Base-by-base conservation (phyloP, 2,329 filamentous ascomycete species). In the Beauveria caledonica region DNA sequence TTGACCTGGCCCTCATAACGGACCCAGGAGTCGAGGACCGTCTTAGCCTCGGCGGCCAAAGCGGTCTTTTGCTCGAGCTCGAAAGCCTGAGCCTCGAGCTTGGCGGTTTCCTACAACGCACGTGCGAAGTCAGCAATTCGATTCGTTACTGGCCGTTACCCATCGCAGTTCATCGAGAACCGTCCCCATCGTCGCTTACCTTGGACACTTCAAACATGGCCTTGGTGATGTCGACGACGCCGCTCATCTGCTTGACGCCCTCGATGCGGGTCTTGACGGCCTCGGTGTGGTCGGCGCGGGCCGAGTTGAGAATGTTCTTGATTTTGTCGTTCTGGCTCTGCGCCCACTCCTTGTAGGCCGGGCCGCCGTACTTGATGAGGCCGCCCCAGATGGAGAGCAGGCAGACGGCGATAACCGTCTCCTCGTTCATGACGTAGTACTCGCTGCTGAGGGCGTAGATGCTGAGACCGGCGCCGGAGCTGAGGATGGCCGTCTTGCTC, bases 371-470 rank as follows among this genome's bases (percentile, higher is more conserved):
- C 79, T 95, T 94, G 80, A 90, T 93, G 70, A 96, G 84, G 64
- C 87, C 91, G 72, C 83, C 88, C 88, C 96, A 99, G 74, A 97
- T 90, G 74, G 88, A 91, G 73, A 97, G 81, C 71, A 99, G 83
- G 77, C 89, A 94, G 80, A 99, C 85, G 67, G 90, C 90, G 73
- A 96, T 90, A 74, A 99, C 89, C 65, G 92, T 89, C 83, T 99
- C 94, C 84, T 99, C 94, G 82, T 99, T 99, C 79, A 99, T 84
- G 75, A 99, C 92, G 80, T 97, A 97, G 83, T 97, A 92, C 86
- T 99, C 94, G 81, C 96, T 99, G 87, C 90, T 95, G 80, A 99
- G 92, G 72, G 92, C 94, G 74, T 94, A 96, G 76, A 96, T 85
- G 72, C 90, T 92, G 70, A 96, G 78, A 79, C 89, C 93, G 72